A percentile compares a stretch with the other conserved stretches of the same genome.
Evolutionary conservation across 164 flowering plant species (phyloP).

Genomic region (Stephania yunnanensis): DNA sequence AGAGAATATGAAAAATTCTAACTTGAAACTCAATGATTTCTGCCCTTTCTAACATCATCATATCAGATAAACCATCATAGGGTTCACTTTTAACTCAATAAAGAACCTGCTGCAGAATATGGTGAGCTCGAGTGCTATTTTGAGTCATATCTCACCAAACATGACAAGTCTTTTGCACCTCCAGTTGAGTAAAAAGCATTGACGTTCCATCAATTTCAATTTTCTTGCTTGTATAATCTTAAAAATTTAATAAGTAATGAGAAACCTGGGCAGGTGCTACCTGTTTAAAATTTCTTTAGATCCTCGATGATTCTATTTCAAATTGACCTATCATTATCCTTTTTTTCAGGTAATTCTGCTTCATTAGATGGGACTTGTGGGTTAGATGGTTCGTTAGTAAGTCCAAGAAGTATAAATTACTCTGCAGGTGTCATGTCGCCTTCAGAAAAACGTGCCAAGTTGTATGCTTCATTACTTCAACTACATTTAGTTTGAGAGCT

Average conservation of each 20-base stretch:
- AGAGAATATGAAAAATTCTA: neutral
- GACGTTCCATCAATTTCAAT: too few relatives aligned
- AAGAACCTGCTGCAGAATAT: neutral
- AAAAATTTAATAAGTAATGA: too few relatives aligned
- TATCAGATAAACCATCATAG: neutral
- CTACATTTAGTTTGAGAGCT: neutral
- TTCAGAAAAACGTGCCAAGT: slow-evolving; percentile 47
- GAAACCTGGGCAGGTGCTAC: too few relatives aligned
- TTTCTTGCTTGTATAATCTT: too few relatives aligned
- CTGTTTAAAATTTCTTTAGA: too few relatives aligned
- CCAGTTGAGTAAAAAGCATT: too few relatives aligned
- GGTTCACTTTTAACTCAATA: neutral
- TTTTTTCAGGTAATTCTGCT: slow-evolving; percentile 29
- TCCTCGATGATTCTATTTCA: neutral
- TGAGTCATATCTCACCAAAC: too few relatives aligned
- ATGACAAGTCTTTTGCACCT: too few relatives aligned
- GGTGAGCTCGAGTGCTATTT: too few relatives aligned
- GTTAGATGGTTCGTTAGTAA: slow-evolving; percentile 34
- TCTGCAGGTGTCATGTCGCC: slow-evolving; percentile 29
- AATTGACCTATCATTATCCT: slow-evolving; percentile 5
- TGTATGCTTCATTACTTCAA: slow-evolving; percentile 36
- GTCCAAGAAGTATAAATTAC: slow-evolving; percentile 31
- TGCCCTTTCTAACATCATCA: neutral
- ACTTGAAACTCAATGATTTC: neutral
- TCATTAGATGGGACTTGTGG: slow-evolving; percentile 24